Evolutionary conservation across 1,284 basidiomycete genomes (phyloP).

Genomic region (Mycosarcoma maydis): DNA sequence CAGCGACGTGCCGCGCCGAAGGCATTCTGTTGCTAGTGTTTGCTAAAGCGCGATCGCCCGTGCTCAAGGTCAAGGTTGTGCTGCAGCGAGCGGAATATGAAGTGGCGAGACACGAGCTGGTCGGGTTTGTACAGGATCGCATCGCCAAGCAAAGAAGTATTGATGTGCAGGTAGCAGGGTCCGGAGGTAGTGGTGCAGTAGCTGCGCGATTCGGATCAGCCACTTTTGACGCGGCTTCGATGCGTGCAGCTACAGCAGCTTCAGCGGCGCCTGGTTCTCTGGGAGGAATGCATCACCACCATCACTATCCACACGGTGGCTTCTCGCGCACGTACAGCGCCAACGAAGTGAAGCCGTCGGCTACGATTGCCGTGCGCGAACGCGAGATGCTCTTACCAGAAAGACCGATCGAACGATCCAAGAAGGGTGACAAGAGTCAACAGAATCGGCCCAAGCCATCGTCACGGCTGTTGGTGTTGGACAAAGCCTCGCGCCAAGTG

Average conservation of each 20-base stretch:
- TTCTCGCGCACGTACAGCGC: constrained; percentile 37
- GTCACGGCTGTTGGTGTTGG: constrained; percentile 48
- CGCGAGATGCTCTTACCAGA: constrained; percentile 52
- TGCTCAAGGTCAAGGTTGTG: constrained; percentile 61
- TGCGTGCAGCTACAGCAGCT: constrained; percentile 16
- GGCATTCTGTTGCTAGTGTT: constrained; percentile 63
- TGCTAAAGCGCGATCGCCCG: constrained; percentile 48
- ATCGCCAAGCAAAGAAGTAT: constrained; percentile 53
- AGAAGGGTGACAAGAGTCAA: constrained; percentile 45
- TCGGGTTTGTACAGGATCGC: constrained; percentile 54
- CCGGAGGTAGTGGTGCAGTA: constrained; percentile 6
- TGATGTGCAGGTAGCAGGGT: constrained; percentile 41
- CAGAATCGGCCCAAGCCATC: constrained; percentile 54
- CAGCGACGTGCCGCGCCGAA: constrained; percentile 62
- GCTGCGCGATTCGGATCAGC: constrained; percentile 12
- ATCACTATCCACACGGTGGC: constrained; percentile 30
- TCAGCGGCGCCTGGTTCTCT: constrained; percentile 13
- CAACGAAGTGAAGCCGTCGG: constrained; percentile 45
- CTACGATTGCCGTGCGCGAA: constrained; percentile 42
- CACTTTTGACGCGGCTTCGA: constrained; percentile 14
- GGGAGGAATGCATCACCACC: constrained; percentile 26
- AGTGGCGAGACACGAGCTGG: constrained; percentile 53
- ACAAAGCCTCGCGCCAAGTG: constrained; percentile 55
- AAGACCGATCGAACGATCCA: constrained; percentile 40
- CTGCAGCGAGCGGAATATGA: constrained; percentile 58